Percentiles rank a stretch among this genome's conserved stretches.
Conservation (phyloP, 176 grass and related monocot genomes). For the Paspalum vaginatum region DNA sequence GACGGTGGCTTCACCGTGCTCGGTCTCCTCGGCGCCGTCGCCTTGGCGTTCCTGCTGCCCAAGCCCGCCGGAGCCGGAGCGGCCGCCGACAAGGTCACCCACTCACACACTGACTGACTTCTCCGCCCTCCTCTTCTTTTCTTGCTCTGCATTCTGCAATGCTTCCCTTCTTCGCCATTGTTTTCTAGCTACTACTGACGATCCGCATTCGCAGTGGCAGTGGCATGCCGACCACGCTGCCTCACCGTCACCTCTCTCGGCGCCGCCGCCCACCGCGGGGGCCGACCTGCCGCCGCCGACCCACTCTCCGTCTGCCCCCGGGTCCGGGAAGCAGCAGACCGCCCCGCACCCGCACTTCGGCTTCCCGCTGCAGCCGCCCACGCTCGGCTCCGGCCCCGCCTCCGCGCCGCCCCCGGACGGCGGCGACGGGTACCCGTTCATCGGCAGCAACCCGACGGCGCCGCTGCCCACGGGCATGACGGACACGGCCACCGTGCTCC, state of each 20-base stretch:
- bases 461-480: slow-evolving; percentile 59
- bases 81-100: slow-evolving; percentile 20
- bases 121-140: too few relatives aligned
- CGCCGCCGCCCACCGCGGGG: slow-evolving; percentile 37
- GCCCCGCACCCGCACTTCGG: slow-evolving; percentile 51
- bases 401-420: neutral
- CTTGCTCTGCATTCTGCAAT: too few relatives aligned
- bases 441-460: slow-evolving; percentile 64
- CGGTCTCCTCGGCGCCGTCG: neutral
- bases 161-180: too few relatives aligned
- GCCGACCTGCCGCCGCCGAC: slow-evolving; percentile 27
- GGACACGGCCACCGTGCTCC: slow-evolving; percentile 49
- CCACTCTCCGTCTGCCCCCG: neutral
- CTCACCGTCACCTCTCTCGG: neutral
- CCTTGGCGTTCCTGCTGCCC: slow-evolving; percentile 2
- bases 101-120: too few relatives aligned
- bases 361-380: slow-evolving; percentile 49
- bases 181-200: too few relatives aligned
- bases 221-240: neutral
- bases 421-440: slow-evolving; percentile 58
- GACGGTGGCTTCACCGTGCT: neutral
- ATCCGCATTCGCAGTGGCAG: neutral
- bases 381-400: slow-evolving; percentile 1
- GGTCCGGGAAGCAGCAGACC: neutral
- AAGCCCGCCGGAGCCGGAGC: neutral